Evolutionary conservation across 345 rosid genomes (phyloP), one percentile per base, ranked within the genome.

Genomic region (Salix koriyanagi): DNA sequence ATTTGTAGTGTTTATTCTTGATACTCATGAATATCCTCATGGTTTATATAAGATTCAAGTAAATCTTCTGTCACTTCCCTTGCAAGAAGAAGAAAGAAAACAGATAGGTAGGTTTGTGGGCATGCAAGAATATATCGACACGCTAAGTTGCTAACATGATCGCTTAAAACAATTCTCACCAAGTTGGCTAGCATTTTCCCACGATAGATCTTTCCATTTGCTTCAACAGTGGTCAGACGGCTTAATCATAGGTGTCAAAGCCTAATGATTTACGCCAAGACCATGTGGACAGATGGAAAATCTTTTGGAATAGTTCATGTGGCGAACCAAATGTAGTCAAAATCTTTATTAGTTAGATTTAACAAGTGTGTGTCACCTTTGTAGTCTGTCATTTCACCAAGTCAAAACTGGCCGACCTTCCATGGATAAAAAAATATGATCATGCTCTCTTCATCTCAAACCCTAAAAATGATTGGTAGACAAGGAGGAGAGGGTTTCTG

Each of bases 381-480:
- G 16, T 65, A 64, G 41, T 65, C 65, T 48, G 73, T 78, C 82
- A 77, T 75, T 58, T 74, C 83, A 62, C 30, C 70, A 65, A 70
- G 85, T 88, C 89, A 88, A 84, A 74, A 69, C 58, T 80, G 75
- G 85, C 88, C 85, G 77, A 85, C 85, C 90, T 82, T 83, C 84
- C 87, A 77, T 61, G 61, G 50, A 74, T 58, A 50, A 64, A 34
- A 34, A 70, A 34, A 70, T 25, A 28, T 46, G 41, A 48, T 34
- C 37, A 34, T 4, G 50, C 23, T 30, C 41, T 65, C 64, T 46
- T 19, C 37, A 37, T 14, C 44, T 67, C 16, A 46, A 67, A 73
- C 56, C 71, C 65, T 39, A 67, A 76, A 68, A 66, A 36, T 9
- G 62, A 58, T 58, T 58, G 62, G 1, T 36, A 52, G 8, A 46